These are phyloP conservation scores for Phialemonium atrogriseum DNA, from an alignment of 2,329 filamentous ascomycete genomes.

Conservation along the genomic window DNA sequence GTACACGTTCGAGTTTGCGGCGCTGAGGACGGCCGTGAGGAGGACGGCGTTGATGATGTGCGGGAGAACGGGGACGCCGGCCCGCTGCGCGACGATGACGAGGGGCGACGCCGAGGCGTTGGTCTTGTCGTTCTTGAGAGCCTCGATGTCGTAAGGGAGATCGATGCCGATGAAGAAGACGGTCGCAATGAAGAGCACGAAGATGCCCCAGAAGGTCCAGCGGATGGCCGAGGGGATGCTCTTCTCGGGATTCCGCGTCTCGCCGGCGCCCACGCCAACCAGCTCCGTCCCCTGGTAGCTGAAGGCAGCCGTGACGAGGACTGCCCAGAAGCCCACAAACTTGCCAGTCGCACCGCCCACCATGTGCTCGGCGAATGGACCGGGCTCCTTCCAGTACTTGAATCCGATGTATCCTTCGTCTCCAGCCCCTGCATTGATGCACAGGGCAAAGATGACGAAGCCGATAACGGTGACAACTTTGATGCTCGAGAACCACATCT, in stretches of 20 bases:
- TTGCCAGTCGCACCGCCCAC: slow-evolving; percentile 45
- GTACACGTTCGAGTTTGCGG: slow-evolving; percentile 71
- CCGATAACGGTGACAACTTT: slow-evolving; percentile 69
- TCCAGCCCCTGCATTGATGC: slow-evolving; percentile 64
- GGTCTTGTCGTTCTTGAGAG: slow-evolving; percentile 40
- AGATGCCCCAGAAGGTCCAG: slow-evolving; percentile 68
- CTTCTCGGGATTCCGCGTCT: slow-evolving; percentile 64
- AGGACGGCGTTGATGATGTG: slow-evolving; percentile 72
- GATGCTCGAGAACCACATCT: slow-evolving; percentile 71
- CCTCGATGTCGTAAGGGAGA: slow-evolving; percentile 52
- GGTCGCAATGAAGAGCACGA: slow-evolving; percentile 56
- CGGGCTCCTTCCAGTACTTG: slow-evolving; percentile 60
- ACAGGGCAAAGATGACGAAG: slow-evolving; percentile 70
- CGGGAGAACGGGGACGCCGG: slow-evolving; percentile 55
- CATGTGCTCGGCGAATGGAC: slow-evolving; percentile 57
- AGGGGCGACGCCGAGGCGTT: slow-evolving; percentile 59
- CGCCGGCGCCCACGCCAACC: slow-evolving; percentile 70
- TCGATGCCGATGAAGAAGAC: slow-evolving; percentile 66
- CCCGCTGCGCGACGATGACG: slow-evolving; percentile 50
- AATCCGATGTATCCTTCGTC: slow-evolving; percentile 66
- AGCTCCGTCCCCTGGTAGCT: slow-evolving; percentile 67
- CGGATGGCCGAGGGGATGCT: slow-evolving; percentile 65
- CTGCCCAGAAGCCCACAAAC: slow-evolving; percentile 63
- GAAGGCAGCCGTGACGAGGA: slow-evolving; percentile 61
- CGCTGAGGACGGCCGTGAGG: slow-evolving; percentile 68